Conservation (phyloP, 768 basidiomycete genomes). For the Obba rivulosa region DNA sequence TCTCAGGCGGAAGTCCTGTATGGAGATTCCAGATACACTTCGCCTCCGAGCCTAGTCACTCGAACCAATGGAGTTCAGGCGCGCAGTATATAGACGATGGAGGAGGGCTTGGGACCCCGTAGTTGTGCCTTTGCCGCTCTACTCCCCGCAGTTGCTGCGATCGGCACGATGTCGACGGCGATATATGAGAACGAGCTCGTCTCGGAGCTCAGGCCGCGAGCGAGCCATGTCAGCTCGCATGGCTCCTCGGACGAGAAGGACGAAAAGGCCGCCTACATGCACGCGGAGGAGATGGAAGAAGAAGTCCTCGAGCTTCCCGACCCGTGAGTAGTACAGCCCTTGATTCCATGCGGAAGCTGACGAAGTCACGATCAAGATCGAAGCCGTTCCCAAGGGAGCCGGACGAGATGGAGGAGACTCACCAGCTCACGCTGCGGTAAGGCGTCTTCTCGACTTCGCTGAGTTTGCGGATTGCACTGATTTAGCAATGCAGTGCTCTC, state of each 20-base stretch:
- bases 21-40: too few species aligned
- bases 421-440: slow-evolving; percentile 46
- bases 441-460: background rate
- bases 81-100: too few species aligned
- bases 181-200: slow-evolving; percentile 5
- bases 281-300: slow-evolving; percentile 1
- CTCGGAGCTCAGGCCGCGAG: slow-evolving; percentile 5
- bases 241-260: slow-evolving; percentile 9
- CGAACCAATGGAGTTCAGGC: too few species aligned
- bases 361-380: slow-evolving; percentile 1
- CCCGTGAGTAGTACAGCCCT: slow-evolving; percentile 4
- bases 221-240: slow-evolving; percentile 5
- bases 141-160: too few species aligned
- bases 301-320: slow-evolving; percentile 2
- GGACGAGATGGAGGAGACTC: slow-evolving; percentile 39
- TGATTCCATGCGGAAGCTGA: too few species aligned
- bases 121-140: too few species aligned
- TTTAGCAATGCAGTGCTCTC: too few species aligned
- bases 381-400: slow-evolving; percentile 52
- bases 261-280: background rate
- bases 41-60: too few species aligned
- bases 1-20: too few species aligned
- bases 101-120: too few species aligned
- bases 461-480: slow-evolving; percentile 24
- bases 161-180: too few species aligned